Conservation (phyloP, 352 stramenopile genomes). For the Bremia lactucae region DNA sequence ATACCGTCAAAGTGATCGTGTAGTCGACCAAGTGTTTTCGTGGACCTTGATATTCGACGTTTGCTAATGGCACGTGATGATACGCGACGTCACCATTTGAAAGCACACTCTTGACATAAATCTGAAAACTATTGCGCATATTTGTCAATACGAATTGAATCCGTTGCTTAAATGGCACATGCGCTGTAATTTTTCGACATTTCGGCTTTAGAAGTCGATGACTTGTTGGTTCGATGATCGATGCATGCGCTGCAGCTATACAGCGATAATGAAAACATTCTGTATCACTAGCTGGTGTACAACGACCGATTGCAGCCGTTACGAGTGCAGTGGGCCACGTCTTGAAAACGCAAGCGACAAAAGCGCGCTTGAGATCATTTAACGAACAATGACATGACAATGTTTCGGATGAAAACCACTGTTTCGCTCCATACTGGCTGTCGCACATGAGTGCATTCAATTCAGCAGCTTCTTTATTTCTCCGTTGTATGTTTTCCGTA, state of each 20-base stretch:
- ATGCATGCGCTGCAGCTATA: conserved; percentile 10
- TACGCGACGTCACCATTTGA: conserved; percentile 30
- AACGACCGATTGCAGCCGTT: conserved; percentile 6
- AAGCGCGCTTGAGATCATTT: conserved; percentile 23
- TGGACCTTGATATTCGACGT: conserved; percentile 8
- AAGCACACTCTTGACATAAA: conserved; percentile 38
- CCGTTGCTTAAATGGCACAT: conserved; percentile 36
- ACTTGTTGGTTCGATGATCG: conserved; percentile 16
- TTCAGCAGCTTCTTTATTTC: conserved; percentile 12
- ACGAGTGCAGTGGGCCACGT: conserved; percentile 26
- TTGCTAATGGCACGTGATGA: conserved; percentile 22
- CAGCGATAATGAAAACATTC: conserved; percentile 2
- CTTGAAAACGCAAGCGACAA: conserved; percentile 17
- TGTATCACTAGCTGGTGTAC: not conserved
- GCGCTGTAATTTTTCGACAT: conserved; percentile 33
- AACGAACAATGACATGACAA: conserved; percentile 17
- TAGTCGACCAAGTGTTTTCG: conserved; percentile 20
- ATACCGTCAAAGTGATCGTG: conserved; percentile 27
- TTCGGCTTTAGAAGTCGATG: conserved; percentile 14
- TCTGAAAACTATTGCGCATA: conserved; percentile 20
- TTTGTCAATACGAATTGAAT: conserved; percentile 20
- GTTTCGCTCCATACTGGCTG: conserved; percentile 6
- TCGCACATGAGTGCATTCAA: conserved; percentile 22
- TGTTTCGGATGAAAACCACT: conserved; percentile 19
- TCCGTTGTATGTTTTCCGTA: conserved; percentile 13